phyloP scores from a whole-genome alignment of 148 eudicot species.

The Rhododendron williamsianum region DNA sequence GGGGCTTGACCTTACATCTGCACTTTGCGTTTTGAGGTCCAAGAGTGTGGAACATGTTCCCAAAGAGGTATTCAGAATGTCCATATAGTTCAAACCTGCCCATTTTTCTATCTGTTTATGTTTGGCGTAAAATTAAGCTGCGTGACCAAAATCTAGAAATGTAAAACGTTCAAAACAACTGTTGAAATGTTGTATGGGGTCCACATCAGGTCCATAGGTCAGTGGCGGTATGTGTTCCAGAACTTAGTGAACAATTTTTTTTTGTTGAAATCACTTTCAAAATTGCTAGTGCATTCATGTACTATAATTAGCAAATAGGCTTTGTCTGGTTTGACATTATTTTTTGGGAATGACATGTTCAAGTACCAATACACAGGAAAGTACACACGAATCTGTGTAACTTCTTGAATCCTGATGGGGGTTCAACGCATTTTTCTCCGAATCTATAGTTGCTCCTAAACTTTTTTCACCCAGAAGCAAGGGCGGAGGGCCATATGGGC shows the following conservation, averaged over 20 bases:
- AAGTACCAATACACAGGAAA: not conserved
- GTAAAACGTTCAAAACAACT: not conserved
- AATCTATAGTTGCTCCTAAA: not conserved
- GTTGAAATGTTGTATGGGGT: not conserved
- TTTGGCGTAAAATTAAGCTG: not conserved
- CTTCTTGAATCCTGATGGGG: not conserved
- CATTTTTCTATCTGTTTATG: not conserved
- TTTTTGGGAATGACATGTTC: not conserved
- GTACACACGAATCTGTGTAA: not conserved
- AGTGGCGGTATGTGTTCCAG: not conserved
- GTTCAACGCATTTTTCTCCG: not conserved
- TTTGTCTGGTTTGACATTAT: not conserved
- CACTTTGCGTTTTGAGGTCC: slow-evolving; percentile 53
- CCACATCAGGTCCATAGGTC: not conserved
- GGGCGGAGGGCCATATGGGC: not conserved
- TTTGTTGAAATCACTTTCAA: not conserved
- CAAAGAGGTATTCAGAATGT: slow-evolving; percentile 21
- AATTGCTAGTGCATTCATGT: not conserved
- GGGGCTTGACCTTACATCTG: slow-evolving; percentile 64
- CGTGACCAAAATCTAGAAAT: not conserved
- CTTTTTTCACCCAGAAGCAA: not conserved
- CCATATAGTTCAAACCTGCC: not conserved
- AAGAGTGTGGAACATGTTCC: slow-evolving; percentile 23
- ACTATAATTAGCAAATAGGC: not conserved
- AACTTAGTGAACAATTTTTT: not conserved